Evolutionary conservation across 2,329 filamentous ascomycete genomes (phyloP), one percentile per base, ranked within the genome.

Genomic region (Alternaria consortialis): DNA sequence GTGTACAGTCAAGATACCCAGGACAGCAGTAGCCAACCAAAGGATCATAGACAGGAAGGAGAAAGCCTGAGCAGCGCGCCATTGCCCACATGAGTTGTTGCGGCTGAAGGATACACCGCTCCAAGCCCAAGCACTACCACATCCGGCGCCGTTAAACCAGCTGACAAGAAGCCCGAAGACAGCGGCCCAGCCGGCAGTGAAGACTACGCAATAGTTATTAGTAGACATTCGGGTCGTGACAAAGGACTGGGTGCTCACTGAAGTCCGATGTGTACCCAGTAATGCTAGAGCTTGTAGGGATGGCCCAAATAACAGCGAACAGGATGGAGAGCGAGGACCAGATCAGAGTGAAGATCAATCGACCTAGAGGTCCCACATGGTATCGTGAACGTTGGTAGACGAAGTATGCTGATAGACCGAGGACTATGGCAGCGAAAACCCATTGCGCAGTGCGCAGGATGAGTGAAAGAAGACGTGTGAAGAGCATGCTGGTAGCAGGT

Each of bases 291-390:
- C 87, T 85, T 73, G 91, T 91, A 2, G 91, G 91, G 40, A 94
- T 83, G 29, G 93, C 83, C 87, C 90, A 92, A 64, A 94, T 76
- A 27, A 94, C 79, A 5, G 87, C 83, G n/a, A 92, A 81, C 40
- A 94, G 76, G 56, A 93, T 87, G 12, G 88, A 87, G 17, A 94
- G 72, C 20, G 84, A 88, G 3, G 91, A 89, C 39, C 93, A 84
- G 17, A 92, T 86, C 72, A 91, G 86, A 46, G 90, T 87, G 82
- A 92, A 94, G 79, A 94, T 92, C 81, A 90, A 88, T 58, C 91
- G 88, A 36, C 84, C 88, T 39, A 86, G 80, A 17, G 83, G 80
- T 84, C 86, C 88, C 60, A 82, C 78, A 54, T 83, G 82, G 36
- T 82, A 77, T 34, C 81, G 66, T 23, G 63, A 62, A 56, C 65